Evolutionary conservation across 2,329 filamentous ascomycete species (phyloP).

Genomic region (Arthrobotrys conoides): DNA sequence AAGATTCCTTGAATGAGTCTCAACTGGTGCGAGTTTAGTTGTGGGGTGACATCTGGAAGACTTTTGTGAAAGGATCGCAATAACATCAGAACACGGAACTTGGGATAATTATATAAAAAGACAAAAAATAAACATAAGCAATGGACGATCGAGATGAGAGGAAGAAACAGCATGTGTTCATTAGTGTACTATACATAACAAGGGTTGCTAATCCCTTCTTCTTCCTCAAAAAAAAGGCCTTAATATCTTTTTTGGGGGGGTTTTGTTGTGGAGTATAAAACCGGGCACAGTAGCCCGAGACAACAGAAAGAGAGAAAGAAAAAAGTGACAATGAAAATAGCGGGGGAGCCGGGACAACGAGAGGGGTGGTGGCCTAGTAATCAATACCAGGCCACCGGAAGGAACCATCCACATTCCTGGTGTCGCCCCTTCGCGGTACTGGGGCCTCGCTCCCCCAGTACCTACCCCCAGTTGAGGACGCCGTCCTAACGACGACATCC

Average conservation of each 20-base stretch:
- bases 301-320: background rate
- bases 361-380: background rate
- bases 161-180: slow-evolving; percentile 8
- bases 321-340: background rate
- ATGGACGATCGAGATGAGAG: background rate
- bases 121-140: background rate
- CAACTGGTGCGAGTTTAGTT: no score
- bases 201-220: background rate
- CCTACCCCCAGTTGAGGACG: no score
- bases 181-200: slow-evolving; percentile 12
- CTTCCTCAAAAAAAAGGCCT: background rate
- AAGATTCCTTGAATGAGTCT: no score
- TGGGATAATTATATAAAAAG: no score
- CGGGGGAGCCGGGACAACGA: background rate
- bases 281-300: no score
- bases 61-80: no score
- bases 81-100: no score
- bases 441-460: background rate
- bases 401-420: background rate
- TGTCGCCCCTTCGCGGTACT: background rate
- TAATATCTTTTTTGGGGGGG: background rate
- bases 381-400: slow-evolving; percentile 5
- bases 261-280: background rate
- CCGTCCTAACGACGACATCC: no score
- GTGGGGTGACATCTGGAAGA: no score